A percentile compares a stretch with the other conserved stretches of the same genome.
phyloP scores from a whole-genome alignment of 2,329 filamentous ascomycete genomes.

The Penicillium sp. region DNA sequence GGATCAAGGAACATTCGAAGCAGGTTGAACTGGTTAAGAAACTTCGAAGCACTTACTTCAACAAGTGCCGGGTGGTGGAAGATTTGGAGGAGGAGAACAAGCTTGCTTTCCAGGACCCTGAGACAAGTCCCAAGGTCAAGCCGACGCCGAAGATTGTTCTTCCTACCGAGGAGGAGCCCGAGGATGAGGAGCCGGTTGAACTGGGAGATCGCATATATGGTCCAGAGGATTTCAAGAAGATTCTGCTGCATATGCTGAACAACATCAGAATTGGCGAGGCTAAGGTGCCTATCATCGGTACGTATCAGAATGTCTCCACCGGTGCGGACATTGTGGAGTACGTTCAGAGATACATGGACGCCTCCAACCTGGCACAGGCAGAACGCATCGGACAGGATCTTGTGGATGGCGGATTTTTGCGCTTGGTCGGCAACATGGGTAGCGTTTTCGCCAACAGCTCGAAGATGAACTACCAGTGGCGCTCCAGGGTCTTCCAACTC shows the following conservation, averaged over 20 bases:
- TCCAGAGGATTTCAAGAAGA: slow-evolving; percentile 86
- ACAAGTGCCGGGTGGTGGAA: slow-evolving; percentile 94
- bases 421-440: slow-evolving; percentile 90
- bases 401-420: slow-evolving; percentile 79
- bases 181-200: slow-evolving; percentile 80
- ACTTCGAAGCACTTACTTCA: slow-evolving; percentile 94
- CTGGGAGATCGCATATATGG: slow-evolving; percentile 86
- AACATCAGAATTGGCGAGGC: slow-evolving; percentile 84
- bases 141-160: slow-evolving; percentile 78
- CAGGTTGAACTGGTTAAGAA: slow-evolving; percentile 91
- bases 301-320: slow-evolving; percentile 87
- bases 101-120: slow-evolving; percentile 88
- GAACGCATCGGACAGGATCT: slow-evolving; percentile 95
- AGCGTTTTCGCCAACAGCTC: slow-evolving; percentile 97
- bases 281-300: slow-evolving; percentile 93
- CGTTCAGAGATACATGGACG: slow-evolving; percentile 82
- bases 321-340: slow-evolving; percentile 96
- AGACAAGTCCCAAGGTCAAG: slow-evolving; percentile 63
- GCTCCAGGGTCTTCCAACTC: slow-evolving; percentile 83
- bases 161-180: slow-evolving; percentile 65
- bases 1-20: slow-evolving; percentile 89
- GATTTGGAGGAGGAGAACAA: slow-evolving; percentile 99
- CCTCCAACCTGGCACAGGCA: slow-evolving; percentile 82
- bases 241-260: slow-evolving; percentile 80
- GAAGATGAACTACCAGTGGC: slow-evolving; percentile 97